Evolutionary conservation across 805 yeast species (phyloP).

Genomic region (Starmerella geochares): DNA sequence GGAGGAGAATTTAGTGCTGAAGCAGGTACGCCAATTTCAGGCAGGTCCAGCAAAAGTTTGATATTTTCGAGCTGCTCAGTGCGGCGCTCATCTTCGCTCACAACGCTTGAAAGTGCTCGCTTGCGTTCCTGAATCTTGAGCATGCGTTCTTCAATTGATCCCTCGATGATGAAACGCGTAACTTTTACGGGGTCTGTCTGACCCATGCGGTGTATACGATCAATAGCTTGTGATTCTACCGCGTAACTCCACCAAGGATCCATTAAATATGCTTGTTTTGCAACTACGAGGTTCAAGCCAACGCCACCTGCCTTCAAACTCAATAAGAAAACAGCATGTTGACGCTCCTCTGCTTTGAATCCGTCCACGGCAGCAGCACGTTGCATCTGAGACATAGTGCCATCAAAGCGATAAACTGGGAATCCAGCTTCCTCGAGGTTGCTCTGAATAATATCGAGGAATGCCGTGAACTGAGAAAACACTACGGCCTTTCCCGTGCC

Average conservation of each 20-base stretch:
- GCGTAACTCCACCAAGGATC: slow-evolving; percentile 98
- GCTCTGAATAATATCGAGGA: slow-evolving; percentile 58
- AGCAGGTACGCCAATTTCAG: slow-evolving; percentile 4
- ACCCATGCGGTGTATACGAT: slow-evolving; percentile 84
- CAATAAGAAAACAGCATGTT: slow-evolving; percentile 45
- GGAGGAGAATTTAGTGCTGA: neutral
- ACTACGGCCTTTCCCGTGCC: slow-evolving; percentile 66
- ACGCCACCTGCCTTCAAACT: slow-evolving; percentile 92
- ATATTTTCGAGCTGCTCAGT: slow-evolving; percentile 33
- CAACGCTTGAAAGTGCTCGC: slow-evolving; percentile 31
- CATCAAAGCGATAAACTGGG: slow-evolving; percentile 65
- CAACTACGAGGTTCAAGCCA: slow-evolving; percentile 76
- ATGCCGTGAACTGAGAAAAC: slow-evolving; percentile 82
- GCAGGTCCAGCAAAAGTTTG: slow-evolving; percentile 29
- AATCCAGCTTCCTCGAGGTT: slow-evolving; percentile 48
- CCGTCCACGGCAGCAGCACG: slow-evolving; percentile 50
- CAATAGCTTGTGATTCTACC: slow-evolving; percentile 83
- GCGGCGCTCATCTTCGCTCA: slow-evolving; percentile 33
- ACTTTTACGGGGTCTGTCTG: slow-evolving; percentile 65
- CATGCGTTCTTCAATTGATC: slow-evolving; percentile 82
- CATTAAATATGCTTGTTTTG: slow-evolving; percentile 77
- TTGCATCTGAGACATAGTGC: slow-evolving; percentile 57
- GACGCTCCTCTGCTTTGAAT: slow-evolving; percentile 36
- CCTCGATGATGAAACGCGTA: slow-evolving; percentile 67
- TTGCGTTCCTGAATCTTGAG: slow-evolving; percentile 77